Conservation (phyloP, 306 rosid genomes). For the Vigna mungo region DNA sequence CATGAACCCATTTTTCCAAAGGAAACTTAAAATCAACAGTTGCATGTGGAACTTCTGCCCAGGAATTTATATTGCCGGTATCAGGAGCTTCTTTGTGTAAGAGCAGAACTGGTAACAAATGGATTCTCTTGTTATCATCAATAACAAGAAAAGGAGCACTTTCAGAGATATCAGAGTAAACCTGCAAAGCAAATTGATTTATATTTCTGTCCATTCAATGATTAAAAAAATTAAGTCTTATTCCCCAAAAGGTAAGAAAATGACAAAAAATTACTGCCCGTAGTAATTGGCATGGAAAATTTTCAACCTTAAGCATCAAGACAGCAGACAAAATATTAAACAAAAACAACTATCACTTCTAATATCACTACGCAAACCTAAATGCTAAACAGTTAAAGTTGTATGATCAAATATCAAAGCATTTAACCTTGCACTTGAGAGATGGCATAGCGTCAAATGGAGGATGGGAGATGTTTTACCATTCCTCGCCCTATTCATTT, state of each 20-base stretch:
- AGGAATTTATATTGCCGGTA: constrained; percentile 51
- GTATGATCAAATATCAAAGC: constrained; percentile 23
- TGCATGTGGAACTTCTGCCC: constrained; percentile 58
- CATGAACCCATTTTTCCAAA: constrained; percentile 83
- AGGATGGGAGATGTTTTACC: constrained; percentile 12
- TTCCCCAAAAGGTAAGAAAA: background rate
- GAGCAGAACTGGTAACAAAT: constrained; percentile 59
- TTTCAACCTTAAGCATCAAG: constrained; percentile 12
- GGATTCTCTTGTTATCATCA: constrained; percentile 57
- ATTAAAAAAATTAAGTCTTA: constrained; percentile 15
- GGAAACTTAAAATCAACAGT: constrained; percentile 65
- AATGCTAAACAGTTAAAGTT: constrained; percentile 6
- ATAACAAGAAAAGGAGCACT: constrained; percentile 73
- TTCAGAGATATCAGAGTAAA: constrained; percentile 48
- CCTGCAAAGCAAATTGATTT: constrained; percentile 57
- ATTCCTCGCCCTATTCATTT: background rate
- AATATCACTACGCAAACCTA: background rate
- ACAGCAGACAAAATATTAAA: constrained; percentile 2
- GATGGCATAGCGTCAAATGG: background rate
- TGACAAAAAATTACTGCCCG: background rate
- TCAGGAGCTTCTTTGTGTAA: constrained; percentile 61
- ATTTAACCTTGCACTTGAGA: constrained; percentile 19
- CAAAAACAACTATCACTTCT: constrained; percentile 12
- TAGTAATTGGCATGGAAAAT: background rate
- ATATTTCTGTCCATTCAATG: constrained; percentile 25